Evolutionary conservation across 2,329 filamentous ascomycete species (phyloP).

Genomic region (Daldinia sp.): DNA sequence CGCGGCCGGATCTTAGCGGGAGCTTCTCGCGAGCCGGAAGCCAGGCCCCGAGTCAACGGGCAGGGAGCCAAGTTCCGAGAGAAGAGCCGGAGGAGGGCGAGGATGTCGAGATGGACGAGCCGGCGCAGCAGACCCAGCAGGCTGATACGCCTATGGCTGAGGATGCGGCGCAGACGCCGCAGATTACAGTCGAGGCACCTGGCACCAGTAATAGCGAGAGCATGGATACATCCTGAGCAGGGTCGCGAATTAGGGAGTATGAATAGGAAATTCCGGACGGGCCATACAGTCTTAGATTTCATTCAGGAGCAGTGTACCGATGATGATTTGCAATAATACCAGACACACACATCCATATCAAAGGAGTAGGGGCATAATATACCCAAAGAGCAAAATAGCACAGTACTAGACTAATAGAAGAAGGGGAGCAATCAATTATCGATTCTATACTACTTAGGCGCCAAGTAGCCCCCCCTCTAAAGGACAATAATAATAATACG

Average conservation of each 20-base stretch:
- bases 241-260: slow-evolving; percentile 18
- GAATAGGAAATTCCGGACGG: background rate
- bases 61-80: slow-evolving; percentile 49
- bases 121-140: slow-evolving; percentile 51
- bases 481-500: slow-evolving; percentile 1
- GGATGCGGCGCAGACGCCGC: slow-evolving; percentile 60
- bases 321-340: background rate
- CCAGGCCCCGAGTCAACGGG: slow-evolving; percentile 49
- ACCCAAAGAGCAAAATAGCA: slow-evolving; percentile 25
- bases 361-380: slow-evolving; percentile 16
- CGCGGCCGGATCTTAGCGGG: slow-evolving; percentile 45
- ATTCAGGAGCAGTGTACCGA: background rate
- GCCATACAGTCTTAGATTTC: background rate
- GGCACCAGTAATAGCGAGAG: slow-evolving; percentile 61
- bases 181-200: slow-evolving; percentile 64
- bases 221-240: slow-evolving; percentile 71
- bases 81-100: slow-evolving; percentile 55
- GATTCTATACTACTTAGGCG: background rate
- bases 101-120: slow-evolving; percentile 54
- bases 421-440: background rate
- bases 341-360: background rate
- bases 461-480: background rate
- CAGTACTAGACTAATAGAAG: slow-evolving; percentile 5
- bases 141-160: slow-evolving; percentile 56
- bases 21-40: slow-evolving; percentile 51